A percentile compares a stretch with the other conserved stretches of the same genome.
phyloP scores from a whole-genome alignment of 2,329 filamentous ascomycete genomes.

The Talaromyces sp. region DNA sequence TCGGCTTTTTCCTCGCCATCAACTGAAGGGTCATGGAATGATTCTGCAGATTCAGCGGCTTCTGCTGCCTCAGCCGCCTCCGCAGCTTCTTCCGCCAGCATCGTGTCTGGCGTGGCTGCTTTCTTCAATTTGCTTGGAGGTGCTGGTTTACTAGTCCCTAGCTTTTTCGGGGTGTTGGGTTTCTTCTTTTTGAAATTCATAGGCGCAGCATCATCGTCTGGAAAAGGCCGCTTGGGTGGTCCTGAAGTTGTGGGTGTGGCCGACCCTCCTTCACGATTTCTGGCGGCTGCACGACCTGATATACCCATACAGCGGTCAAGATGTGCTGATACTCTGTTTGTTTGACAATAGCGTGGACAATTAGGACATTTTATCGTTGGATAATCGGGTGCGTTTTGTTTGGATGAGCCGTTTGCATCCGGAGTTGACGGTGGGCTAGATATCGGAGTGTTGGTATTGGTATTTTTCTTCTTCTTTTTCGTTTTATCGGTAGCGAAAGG shows the following conservation, averaged over 20 bases:
- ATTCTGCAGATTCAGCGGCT: constrained; percentile 12
- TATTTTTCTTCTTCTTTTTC: constrained; percentile 36
- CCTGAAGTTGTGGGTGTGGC: constrained; percentile 15
- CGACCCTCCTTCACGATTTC: constrained; percentile 40
- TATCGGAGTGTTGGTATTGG: constrained; percentile 32
- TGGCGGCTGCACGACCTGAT: constrained; percentile 50
- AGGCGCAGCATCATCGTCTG: constrained; percentile 43
- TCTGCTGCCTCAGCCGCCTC: constrained; percentile 22
- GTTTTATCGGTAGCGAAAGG: constrained; percentile 43
- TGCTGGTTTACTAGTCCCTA: constrained; percentile 36
- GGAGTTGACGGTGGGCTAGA: constrained; percentile 36
- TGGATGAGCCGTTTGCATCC: constrained; percentile 29
- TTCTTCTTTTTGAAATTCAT: constrained; percentile 51
- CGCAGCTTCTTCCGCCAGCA: constrained; percentile 27
- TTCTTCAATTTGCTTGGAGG: constrained; percentile 42
- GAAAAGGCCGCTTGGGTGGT: constrained; percentile 36
- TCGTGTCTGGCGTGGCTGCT: constrained; percentile 37
- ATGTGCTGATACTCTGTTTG: constrained; percentile 60
- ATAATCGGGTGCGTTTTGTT: constrained; percentile 32
- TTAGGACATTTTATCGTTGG: constrained; percentile 53
- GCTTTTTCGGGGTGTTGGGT: constrained; percentile 36
- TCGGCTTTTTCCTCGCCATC: constrained; percentile 35
- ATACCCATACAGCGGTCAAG: constrained; percentile 60
- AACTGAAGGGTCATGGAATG: constrained; percentile 15
- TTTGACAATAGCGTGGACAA: constrained; percentile 60